Conservation (phyloP, 331 rosid genomes). For the Malus hybrid region DNA sequence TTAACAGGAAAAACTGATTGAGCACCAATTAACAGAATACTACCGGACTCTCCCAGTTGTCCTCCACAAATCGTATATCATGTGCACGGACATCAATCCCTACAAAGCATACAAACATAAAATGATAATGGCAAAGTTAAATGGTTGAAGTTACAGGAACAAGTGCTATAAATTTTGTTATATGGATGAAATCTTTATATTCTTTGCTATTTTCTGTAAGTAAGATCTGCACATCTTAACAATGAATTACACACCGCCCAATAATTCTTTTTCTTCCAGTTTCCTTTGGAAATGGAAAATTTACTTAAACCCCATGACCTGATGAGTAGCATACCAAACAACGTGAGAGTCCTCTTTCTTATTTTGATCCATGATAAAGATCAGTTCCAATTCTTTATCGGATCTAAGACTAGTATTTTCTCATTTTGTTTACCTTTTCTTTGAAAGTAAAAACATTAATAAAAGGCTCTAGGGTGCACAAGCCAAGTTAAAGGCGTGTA, state of each 20-base stretch:
- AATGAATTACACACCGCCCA: background rate
- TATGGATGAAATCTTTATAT: background rate
- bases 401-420: background rate
- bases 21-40: slow-evolving; percentile 15
- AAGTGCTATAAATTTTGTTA: background rate
- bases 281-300: background rate
- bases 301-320: background rate
- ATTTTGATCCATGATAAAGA: too few relatives aligned
- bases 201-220: background rate
- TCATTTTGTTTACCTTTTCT: background rate
- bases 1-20: background rate
- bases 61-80: slow-evolving; percentile 97
- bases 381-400: background rate
- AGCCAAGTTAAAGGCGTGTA: background rate
- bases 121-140: slow-evolving; percentile 15
- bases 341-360: too few relatives aligned
- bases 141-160: slow-evolving; percentile 4
- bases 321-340: background rate
- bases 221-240: background rate
- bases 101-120: slow-evolving; percentile 27
- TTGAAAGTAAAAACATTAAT: background rate
- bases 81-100: slow-evolving; percentile 82
- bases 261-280: background rate
- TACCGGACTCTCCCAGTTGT: slow-evolving; percentile 99
- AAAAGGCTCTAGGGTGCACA: background rate